Evolutionary conservation across 345 rosid species (phyloP).

Genomic region (Eucalyptus paniculata): DNA sequence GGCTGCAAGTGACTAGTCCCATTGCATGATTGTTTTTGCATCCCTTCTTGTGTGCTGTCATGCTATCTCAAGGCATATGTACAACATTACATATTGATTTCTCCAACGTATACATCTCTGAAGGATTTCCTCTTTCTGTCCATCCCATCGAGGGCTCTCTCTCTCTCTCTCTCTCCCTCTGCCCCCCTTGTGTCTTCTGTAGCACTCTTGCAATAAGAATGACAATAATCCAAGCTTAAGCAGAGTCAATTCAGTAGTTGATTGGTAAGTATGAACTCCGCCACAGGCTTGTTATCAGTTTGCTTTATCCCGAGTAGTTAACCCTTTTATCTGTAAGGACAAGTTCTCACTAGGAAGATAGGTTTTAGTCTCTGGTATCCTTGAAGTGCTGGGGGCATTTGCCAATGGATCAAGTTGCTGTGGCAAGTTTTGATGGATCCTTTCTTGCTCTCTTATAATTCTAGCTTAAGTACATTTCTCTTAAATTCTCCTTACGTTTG

Average conservation of each 20-base stretch:
- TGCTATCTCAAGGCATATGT: background rate
- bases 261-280: background rate
- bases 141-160: background rate
- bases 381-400: background rate
- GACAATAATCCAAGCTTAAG: background rate
- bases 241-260: background rate
- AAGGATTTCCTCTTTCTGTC: background rate
- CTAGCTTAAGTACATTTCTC: background rate
- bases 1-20: background rate
- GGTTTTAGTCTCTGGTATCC: background rate
- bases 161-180: background rate
- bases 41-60: background rate
- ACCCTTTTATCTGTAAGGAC: background rate
- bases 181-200: background rate
- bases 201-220: background rate
- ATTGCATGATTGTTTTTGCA: background rate
- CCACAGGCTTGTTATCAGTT: background rate
- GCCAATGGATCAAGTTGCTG: background rate
- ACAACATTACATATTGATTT: background rate
- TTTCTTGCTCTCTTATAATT: background rate
- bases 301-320: background rate
- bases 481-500: background rate
- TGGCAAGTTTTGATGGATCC: background rate
- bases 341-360: background rate
- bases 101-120: fast-evolving